Evolutionary conservation across 129 eudicot species (phyloP), one percentile per base, ranked within the genome.

Genomic region (Escallonia rubra): DNA sequence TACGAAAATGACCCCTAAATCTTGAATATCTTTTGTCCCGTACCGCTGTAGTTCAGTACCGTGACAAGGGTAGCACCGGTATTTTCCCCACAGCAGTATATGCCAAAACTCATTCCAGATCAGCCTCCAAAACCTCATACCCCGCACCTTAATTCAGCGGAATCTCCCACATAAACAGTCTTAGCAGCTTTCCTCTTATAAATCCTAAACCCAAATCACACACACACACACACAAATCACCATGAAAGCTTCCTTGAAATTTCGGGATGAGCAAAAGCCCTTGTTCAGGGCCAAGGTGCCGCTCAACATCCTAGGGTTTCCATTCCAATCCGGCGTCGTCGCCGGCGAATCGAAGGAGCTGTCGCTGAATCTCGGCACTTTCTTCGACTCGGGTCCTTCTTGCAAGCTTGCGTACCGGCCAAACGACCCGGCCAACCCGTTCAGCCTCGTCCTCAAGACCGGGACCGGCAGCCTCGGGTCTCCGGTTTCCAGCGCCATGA

Each of bases 331-430:
- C 0, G 88, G 88, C 0, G 59, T 91, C 23, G 76, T 70, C 14
- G 95, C 87, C 61, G 98, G 98, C 8, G 96, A 91, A 59, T 75
- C 96, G 4, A 91, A 86, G 39, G 98, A 91, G 23, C 79, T 91
- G 0, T 72, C 96, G 0, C 67, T 88, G n/a, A 83, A 76, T 56
- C 91, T 91, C 42, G 42, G 50, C 55, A 88, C 98, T 11, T 83
- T 68, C 74, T 88, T 91, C 65, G 83, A 85, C 43, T 77, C 89
- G 5, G 98, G 98, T 0, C 98, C 98, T 1, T 72, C 83, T 6
- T 56, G 85, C 58, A 83, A 86, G 57, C 8, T 91, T 74, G 78
- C 90, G 0, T 91, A 91, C 62, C 88, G 93, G 8, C 97, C 97
- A 2, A 91, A 91, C 38, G 90, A 91, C 61, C 73, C 91, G 0